Conservation (phyloP, 169 alveolate species). For the Ichthyophthirius multifiliis region DNA sequence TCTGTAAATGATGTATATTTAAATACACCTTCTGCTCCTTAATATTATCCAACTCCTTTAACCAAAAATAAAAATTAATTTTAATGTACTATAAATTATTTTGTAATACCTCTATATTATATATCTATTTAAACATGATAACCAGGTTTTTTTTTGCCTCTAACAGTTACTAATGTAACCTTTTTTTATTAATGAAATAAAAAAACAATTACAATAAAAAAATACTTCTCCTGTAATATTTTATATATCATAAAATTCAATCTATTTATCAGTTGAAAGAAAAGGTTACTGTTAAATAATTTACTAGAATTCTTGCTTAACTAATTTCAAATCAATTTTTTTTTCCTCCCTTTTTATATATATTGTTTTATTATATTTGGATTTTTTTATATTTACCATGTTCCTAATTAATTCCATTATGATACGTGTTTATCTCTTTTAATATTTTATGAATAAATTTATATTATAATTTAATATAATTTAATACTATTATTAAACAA, state of each 20-base stretch:
- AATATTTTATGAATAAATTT: not conserved
- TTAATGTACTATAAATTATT: not conserved
- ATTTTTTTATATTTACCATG: not conserved
- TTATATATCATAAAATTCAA: not conserved
- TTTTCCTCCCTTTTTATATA: not conserved
- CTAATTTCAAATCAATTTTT: not conserved
- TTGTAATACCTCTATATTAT: not conserved
- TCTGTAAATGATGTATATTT: constrained; percentile 3
- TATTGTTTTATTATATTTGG: not conserved
- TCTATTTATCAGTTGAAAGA: not conserved
- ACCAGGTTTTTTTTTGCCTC: constrained; percentile 9
- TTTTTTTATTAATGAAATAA: not conserved
- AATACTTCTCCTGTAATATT: not conserved
- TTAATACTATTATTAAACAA: not conserved
- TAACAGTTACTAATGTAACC: not conserved
- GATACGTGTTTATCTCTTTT: not conserved
- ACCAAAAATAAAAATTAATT: not conserved
- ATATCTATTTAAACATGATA: not conserved
- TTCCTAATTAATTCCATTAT: not conserved
- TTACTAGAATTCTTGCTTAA: not conserved
- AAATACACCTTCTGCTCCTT: constrained; percentile 8
- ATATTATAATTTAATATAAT: not conserved
- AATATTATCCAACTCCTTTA: not conserved
- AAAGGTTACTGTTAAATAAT: not conserved
- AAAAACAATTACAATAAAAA: not conserved